Base-by-base conservation (phyloP, 129 eudicot genomes). In the Flaveria brownii region DNA sequence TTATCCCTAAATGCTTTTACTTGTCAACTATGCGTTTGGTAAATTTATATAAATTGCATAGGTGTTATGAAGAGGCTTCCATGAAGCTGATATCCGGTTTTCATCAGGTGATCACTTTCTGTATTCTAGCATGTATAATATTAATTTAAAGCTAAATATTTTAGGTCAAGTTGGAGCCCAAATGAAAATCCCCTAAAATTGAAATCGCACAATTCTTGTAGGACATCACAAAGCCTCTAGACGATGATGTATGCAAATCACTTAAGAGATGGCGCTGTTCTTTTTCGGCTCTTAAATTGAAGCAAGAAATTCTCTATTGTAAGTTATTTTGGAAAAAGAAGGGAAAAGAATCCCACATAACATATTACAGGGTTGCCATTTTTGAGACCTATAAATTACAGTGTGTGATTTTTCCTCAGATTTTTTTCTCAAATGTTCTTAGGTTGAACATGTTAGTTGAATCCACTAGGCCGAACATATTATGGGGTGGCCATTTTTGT, bases 261-360 rank as follows among this genome's bases (percentile, higher is more conserved):
- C 85, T 93, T 22, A 88, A 87, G 81, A 87, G 83, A 86, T 91
- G 98, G 98, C 88, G 93, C 42, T 73, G 70, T 81, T 93, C 96
- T 61, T 93, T 87, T 75, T 85, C 93, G 12, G 96, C 93, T 0
- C 85, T 93, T 74, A 88, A 88, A 75, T 57, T 93, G 87, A 93
- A 89, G 89, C 97, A 93, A 82, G 98, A 93, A 83, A 87, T 93
- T 83, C 87, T 93, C 68, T 91, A 91, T 82, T 88, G 98, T 93
- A 86, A 82, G 97, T 77, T 70, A 16, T 8, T 61, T 28, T 26
- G 41, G 16, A 3, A 8, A 8, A 22, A 18, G 12, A 14, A 10
- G 64, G 64, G 15, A 3, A 8, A 28, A 28, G 2, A 0, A 1
- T 20, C 2, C 11, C 64, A 57, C 64, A 22, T 0, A 11, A 52